A percentile compares a stretch with the other conserved stretches of the same genome.
Evolutionary conservation across 371 early-diverging fungal species (phyloP).

Genomic region (Mortierella polycephala): DNA sequence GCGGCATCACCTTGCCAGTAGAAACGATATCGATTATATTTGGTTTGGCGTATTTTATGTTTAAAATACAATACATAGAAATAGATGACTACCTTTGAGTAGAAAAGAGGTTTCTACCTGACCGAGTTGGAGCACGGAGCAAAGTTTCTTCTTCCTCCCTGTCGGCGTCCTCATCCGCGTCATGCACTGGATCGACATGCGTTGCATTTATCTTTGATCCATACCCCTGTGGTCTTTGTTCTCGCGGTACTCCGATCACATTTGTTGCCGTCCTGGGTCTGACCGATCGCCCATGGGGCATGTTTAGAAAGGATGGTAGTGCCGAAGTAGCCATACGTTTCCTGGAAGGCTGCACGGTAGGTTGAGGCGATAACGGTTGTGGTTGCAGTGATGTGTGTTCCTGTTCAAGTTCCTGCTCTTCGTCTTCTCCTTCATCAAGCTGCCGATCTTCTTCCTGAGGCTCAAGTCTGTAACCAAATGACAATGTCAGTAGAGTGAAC

Average conservation of each 20-base stretch:
- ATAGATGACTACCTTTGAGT: too few relatives aligned
- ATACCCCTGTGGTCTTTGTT: not conserved
- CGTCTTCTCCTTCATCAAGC: too few relatives aligned
- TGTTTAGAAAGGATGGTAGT: slow-evolving; percentile 9
- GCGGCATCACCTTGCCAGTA: too few relatives aligned
- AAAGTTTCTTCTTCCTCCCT: not conserved
- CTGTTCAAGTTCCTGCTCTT: too few relatives aligned
- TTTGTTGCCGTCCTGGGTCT: slow-evolving; percentile 21
- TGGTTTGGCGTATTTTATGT: too few relatives aligned
- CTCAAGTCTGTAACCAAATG: not conserved
- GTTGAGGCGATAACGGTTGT: slow-evolving; percentile 11
- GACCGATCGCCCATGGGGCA: slow-evolving; percentile 13
- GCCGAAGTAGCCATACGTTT: slow-evolving; percentile 41
- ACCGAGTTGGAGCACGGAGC: too few relatives aligned
- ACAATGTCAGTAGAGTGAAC: too few relatives aligned
- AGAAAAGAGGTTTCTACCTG: too few relatives aligned
- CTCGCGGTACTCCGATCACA: slow-evolving; percentile 21
- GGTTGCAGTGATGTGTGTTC: slow-evolving; percentile 6
- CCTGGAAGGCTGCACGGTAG: slow-evolving; percentile 3
- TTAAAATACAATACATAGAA: too few relatives aligned
- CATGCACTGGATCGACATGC: not conserved
- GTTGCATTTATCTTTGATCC: not conserved
- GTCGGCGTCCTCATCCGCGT: not conserved
- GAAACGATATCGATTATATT: too few relatives aligned
- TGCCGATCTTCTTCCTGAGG: too few relatives aligned